A percentile compares a stretch with the other conserved stretches of the same genome.
Evolutionary conservation across 352 stramenopile species (phyloP).

Genomic region (Albugo laibachii): DNA sequence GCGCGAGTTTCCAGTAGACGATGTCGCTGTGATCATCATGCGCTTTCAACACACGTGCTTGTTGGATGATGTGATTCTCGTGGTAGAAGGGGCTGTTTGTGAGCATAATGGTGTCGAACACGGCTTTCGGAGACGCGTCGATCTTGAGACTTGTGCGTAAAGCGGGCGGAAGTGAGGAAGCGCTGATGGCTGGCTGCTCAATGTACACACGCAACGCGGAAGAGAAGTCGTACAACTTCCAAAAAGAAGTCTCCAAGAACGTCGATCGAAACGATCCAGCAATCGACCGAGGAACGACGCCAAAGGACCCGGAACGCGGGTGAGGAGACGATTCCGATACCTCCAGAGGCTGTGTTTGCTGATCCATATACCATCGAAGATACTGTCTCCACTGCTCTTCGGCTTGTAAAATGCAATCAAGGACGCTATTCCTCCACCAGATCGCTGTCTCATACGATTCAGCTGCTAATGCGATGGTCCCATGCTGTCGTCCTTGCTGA

Average conservation of each 20-base stretch:
- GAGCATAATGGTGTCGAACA: constrained; percentile 65
- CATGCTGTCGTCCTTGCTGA: constrained; percentile 50
- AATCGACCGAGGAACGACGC: constrained; percentile 51
- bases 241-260: constrained; percentile 56
- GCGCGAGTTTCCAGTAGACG: constrained; percentile 50
- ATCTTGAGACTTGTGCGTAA: constrained; percentile 57
- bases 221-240: constrained; percentile 56
- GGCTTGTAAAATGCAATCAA: constrained; percentile 65
- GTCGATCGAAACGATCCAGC: constrained; percentile 56
- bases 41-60: constrained; percentile 35
- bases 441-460: constrained; percentile 66
- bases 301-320: constrained; percentile 36
- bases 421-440: constrained; percentile 73
- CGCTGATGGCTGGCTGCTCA: constrained; percentile 18
- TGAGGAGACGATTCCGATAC: background rate
- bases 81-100: constrained; percentile 49
- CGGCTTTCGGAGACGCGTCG: constrained; percentile 29
- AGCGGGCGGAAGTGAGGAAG: constrained; percentile 20
- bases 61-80: constrained; percentile 53
- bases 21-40: constrained; percentile 52
- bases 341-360: constrained; percentile 4
- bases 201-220: constrained; percentile 52
- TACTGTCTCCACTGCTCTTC: constrained; percentile 77
- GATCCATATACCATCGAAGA: constrained; percentile 73
- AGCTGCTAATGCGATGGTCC: constrained; percentile 50